These are phyloP conservation scores for Macadamia tetraphylla DNA, from an alignment of 164 flowering plant species.

Conservation along the genomic window DNA sequence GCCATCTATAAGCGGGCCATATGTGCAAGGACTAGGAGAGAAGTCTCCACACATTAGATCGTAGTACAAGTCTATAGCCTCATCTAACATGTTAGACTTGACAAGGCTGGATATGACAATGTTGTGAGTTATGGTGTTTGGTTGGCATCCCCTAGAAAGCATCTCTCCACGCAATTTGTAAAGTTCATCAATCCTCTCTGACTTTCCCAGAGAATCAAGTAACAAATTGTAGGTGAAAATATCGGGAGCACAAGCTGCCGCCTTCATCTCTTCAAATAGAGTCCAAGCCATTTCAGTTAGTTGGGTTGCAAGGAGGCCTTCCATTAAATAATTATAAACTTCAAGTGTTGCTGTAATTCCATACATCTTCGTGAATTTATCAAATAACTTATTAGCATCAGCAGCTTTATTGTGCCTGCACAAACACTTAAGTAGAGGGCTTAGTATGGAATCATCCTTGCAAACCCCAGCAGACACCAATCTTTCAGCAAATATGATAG, in stretches of 20 bases:
- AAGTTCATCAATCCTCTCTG: conserved; percentile 44
- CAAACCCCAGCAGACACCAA: conserved; percentile 41
- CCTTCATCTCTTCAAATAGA: conserved; percentile 66
- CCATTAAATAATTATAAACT: conserved; percentile 53
- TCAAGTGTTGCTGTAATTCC: conserved; percentile 41
- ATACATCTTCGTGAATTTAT: conserved; percentile 40
- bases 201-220: conserved; percentile 65
- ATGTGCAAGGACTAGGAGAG: conserved; percentile 82
- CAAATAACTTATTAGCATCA: conserved; percentile 49
- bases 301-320: conserved; percentile 54
- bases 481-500: conserved; percentile 49
- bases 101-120: conserved; percentile 72
- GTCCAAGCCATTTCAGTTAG: conserved; percentile 40
- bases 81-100: conserved; percentile 45
- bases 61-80: conserved; percentile 66
- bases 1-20: conserved; percentile 92
- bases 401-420: conserved; percentile 43
- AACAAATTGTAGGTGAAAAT: conserved; percentile 63
- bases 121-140: conserved; percentile 64
- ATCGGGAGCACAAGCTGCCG: conserved; percentile 50
- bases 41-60: conserved; percentile 72
- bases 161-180: conserved; percentile 61
- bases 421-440: conserved; percentile 47
- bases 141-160: conserved; percentile 55
- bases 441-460: conserved; percentile 44